These are phyloP conservation scores for Wickerhamia fluorescens DNA, from an alignment of 805 yeast species.

Conservation along the genomic window DNA sequence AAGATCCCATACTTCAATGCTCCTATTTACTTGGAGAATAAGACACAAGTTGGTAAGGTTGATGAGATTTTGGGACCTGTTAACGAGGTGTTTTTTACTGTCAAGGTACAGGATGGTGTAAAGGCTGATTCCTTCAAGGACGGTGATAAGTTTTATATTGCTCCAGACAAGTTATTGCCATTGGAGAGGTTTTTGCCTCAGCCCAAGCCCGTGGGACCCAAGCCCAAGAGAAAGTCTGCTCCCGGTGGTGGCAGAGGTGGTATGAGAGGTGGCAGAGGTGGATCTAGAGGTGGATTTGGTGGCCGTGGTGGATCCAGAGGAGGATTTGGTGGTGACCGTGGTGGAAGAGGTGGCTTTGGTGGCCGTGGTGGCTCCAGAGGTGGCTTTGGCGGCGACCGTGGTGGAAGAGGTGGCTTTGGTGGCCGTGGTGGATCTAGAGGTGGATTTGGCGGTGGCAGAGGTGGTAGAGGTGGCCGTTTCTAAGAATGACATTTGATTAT, in stretches of 20 bases:
- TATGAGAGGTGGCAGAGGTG: conserved; percentile 27
- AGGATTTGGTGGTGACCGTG: conserved; percentile 16
- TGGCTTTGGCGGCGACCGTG: conserved; percentile 30
- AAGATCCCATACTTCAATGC: conserved; percentile 98
- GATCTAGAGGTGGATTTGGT: conserved; percentile 17
- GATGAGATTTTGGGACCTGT: conserved; percentile 97
- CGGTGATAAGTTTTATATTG: conserved; percentile 95
- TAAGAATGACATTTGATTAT: too few species aligned
- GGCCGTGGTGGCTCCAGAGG: conserved; percentile 35
- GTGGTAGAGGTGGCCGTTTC: conserved; percentile 32
- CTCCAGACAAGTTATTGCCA: conserved; percentile 91
- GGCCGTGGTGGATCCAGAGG: conserved; percentile 25
- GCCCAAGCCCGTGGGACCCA: conserved; percentile 83
- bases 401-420: conserved; percentile 23
- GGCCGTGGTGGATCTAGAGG: conserved; percentile 37
- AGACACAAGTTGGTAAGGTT: conserved; percentile 92
- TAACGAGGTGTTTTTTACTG: conserved; percentile 96
- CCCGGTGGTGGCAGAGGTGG: conserved; percentile 46
- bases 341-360: conserved; percentile 22
- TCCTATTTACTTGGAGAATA: conserved; percentile 93
- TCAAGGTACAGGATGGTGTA: conserved; percentile 94
- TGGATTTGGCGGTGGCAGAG: conserved; percentile 37
- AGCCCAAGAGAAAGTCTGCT: conserved; percentile 65
- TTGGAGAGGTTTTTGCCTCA: conserved; percentile 95
- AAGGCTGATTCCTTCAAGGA: conserved; percentile 88